Evolutionary conservation across 2,329 filamentous ascomycete species (phyloP).

Genomic region (Pseudopyricularia javanii): DNA sequence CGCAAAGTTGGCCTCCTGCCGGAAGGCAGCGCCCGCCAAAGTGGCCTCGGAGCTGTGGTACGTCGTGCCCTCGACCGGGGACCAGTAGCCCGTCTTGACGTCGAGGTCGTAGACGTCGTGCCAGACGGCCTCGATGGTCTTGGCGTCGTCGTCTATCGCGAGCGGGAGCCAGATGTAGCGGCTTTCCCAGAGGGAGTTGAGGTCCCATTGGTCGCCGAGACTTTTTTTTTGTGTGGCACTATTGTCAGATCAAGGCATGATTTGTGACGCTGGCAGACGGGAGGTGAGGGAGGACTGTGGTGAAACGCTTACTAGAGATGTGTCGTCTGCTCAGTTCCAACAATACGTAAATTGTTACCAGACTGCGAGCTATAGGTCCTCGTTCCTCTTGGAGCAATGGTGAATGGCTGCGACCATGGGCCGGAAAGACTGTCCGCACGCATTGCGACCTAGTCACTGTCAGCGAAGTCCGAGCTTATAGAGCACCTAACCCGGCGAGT

Average conservation of each 20-base stretch:
- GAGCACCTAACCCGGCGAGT: not conserved
- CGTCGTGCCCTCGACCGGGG: constrained; percentile 29
- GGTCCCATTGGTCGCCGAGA: constrained; percentile 29
- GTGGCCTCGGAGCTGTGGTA: constrained; percentile 18
- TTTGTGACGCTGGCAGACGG: not conserved
- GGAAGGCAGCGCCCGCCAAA: constrained; percentile 30
- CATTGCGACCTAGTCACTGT: constrained; percentile 31
- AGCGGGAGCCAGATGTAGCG: constrained; percentile 46
- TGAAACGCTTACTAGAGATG: constrained; percentile 25
- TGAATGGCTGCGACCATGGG: constrained; percentile 42
- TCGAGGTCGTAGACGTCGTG: constrained; percentile 43
- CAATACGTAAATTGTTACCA: constrained; percentile 33
- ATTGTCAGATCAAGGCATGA: not conserved
- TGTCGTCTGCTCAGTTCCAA: constrained; percentile 33
- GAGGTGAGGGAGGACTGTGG: not conserved
- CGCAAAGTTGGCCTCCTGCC: constrained; percentile 42
- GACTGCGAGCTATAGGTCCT: constrained; percentile 40
- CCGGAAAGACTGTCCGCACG: constrained; percentile 35
- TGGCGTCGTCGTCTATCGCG: constrained; percentile 36
- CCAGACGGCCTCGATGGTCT: constrained; percentile 36
- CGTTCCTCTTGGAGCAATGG: constrained; percentile 36
- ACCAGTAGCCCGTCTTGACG: constrained; percentile 35
- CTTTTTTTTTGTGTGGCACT: not conserved
- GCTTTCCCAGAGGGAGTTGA: constrained; percentile 42
- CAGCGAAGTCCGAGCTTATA: constrained; percentile 14